Evolutionary conservation across 768 basidiomycete genomes (phyloP), one percentile per base, ranked within the genome.

Genomic region (Boletus subcaerulescens): DNA sequence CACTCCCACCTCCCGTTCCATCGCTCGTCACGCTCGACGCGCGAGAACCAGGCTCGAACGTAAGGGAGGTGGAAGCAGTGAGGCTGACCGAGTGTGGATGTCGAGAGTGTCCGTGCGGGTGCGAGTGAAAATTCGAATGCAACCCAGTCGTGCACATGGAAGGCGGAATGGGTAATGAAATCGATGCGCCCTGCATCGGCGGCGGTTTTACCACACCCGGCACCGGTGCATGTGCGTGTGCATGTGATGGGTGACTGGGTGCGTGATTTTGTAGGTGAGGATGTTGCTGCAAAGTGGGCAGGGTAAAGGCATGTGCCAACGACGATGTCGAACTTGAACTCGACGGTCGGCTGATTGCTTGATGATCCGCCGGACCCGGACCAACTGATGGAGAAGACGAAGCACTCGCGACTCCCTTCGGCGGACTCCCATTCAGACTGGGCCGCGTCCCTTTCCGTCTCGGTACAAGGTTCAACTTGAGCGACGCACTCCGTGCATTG

Each of bases 401-500:
- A 9, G 22, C 5, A 45, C n/a, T 36, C 22, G 31, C 8, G 0
- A 40, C 8, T 26, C 40, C 13, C 58, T 47, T 55, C 50, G 60
- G 62, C 10, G 67, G 59, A 40, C 66, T 67, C 17, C 53, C 44
- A 33, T 58, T 46, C 45, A 54, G 31, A 50, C 56, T 56, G 10
- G 52, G 61, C 35, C 54, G 65, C 49, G 57, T 65, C 55, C 64
- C 67, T 59, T 56, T 69, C 60, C 69, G 69, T 68, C 65, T 75
- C 45, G 81, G 78, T 13, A 77, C 76, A 26, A 88, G 69, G 59
- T 80, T 85, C 39, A 89, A 67, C 53, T 74, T 79, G 53, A 80
- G 77, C 1, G 85, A 80, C 20, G 86, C 76, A 64, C 79, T 84
- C 48, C 86, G 75, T 32, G 89, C 87, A 50, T 89, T 69, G 15